Evolutionary conservation across 1,284 basidiomycete species (phyloP).

Genomic region (Rhodotorula sp.): DNA sequence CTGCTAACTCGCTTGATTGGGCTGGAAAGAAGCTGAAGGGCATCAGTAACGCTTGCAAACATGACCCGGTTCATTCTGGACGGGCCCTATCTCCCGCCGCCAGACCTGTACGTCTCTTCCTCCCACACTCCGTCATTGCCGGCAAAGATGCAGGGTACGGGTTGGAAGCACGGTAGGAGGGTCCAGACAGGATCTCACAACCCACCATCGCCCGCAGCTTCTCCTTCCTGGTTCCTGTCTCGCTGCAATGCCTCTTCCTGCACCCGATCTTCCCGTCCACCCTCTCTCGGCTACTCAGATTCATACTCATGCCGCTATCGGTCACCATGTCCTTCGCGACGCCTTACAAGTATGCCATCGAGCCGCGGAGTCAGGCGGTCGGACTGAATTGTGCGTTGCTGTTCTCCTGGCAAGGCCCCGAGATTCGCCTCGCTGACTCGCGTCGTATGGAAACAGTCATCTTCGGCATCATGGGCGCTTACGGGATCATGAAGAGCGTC

Average conservation of each 20-base stretch:
- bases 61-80: conserved; percentile 12
- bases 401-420: background rate
- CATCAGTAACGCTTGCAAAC: background rate
- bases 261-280: conserved; percentile 27
- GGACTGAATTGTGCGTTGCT: conserved; percentile 18
- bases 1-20: background rate
- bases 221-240: conserved; percentile 28
- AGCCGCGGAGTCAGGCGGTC: conserved; percentile 24
- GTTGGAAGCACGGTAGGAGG: background rate
- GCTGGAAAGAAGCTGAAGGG: background rate
- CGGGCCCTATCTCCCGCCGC: conserved; percentile 15
- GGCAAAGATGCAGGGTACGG: too few relatives aligned
- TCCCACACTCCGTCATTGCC: background rate
- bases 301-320: conserved; percentile 23
- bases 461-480: conserved; percentile 31
- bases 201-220: conserved; percentile 7
- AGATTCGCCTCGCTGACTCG: too few relatives aligned
- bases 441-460: conserved; percentile 1
- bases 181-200: background rate
- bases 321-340: conserved; percentile 12
- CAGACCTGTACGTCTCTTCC: conserved; percentile 4
- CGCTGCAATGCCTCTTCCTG: conserved; percentile 29
- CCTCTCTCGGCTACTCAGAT: conserved; percentile 9
- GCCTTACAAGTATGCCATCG: conserved; percentile 19
- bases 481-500: conserved; percentile 31